These are phyloP conservation scores for Elaphomyces granulatus DNA, from an alignment of 495 filamentous ascomycete genomes.

Conservation along the genomic window DNA sequence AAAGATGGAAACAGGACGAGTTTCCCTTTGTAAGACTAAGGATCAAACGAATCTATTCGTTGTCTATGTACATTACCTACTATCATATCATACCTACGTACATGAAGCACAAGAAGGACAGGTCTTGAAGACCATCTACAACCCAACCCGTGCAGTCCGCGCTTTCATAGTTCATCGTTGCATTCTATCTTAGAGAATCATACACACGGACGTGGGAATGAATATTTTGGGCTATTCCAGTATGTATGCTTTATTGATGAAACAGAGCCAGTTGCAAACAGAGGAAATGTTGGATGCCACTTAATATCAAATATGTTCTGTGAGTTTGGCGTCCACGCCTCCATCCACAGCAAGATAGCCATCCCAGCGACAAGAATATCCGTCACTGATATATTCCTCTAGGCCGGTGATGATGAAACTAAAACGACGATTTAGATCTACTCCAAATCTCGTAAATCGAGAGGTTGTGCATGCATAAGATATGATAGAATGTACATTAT, in stretches of 20 bases:
- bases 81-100: too few relatives aligned
- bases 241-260: slow-evolving; percentile 17
- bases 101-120: too few relatives aligned
- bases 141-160: too few relatives aligned
- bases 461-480: too few relatives aligned
- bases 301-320: slow-evolving; percentile 68
- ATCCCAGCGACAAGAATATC: slow-evolving; percentile 64
- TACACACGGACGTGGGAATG: slow-evolving; percentile 41
- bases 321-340: slow-evolving; percentile 32
- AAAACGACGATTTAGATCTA: slow-evolving; percentile 20
- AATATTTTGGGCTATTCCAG: slow-evolving; percentile 22
- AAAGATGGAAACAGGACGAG: too few relatives aligned
- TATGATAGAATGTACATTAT: too few relatives aligned
- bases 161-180: too few relatives aligned
- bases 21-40: too few relatives aligned
- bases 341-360: slow-evolving; percentile 51
- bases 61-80: too few relatives aligned
- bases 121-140: too few relatives aligned
- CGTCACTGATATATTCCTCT: slow-evolving; percentile 40
- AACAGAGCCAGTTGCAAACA: slow-evolving; percentile 49
- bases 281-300: slow-evolving; percentile 52
- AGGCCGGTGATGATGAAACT: slow-evolving; percentile 54
- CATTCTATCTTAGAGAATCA: slow-evolving; percentile 23
- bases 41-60: too few relatives aligned
- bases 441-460: too few relatives aligned